Evolutionary conservation across 2,329 filamentous ascomycete species (phyloP).

Genomic region (Eurotiales sp.): DNA sequence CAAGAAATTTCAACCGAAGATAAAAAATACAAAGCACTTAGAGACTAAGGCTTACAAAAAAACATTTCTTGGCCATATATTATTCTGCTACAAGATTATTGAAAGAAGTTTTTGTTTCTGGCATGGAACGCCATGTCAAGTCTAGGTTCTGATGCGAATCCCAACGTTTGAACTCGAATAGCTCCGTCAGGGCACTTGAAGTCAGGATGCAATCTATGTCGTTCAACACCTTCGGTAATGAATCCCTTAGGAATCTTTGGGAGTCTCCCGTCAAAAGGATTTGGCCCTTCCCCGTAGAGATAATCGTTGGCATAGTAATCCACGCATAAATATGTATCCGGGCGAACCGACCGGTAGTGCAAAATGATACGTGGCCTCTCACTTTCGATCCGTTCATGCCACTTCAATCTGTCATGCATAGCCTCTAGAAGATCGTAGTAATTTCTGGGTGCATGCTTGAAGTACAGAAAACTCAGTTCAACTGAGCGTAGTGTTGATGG

Average conservation of each 20-base stretch:
- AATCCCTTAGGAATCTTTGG: neutral
- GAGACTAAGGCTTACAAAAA: too few relatives aligned
- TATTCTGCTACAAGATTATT: too few relatives aligned
- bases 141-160: too few relatives aligned
- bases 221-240: neutral
- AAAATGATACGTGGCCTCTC: neutral
- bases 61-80: too few relatives aligned
- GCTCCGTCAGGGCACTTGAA: neutral
- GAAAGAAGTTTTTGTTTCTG: too few relatives aligned
- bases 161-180: too few relatives aligned
- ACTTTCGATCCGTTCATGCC: neutral
- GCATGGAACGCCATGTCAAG: too few relatives aligned
- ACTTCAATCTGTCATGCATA: neutral
- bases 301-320: neutral
- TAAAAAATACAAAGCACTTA: too few relatives aligned
- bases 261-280: neutral
- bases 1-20: too few relatives aligned
- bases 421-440: neutral
- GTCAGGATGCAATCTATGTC: neutral
- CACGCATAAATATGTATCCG: neutral
- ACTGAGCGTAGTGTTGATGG: conserved; percentile 24
- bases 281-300: neutral
- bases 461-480: too few relatives aligned
- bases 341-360: neutral
- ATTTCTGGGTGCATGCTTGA: neutral